Evolutionary conservation across 371 early-diverging fungal species (phyloP).

Genomic region (Rhizopus microsporus): DNA sequence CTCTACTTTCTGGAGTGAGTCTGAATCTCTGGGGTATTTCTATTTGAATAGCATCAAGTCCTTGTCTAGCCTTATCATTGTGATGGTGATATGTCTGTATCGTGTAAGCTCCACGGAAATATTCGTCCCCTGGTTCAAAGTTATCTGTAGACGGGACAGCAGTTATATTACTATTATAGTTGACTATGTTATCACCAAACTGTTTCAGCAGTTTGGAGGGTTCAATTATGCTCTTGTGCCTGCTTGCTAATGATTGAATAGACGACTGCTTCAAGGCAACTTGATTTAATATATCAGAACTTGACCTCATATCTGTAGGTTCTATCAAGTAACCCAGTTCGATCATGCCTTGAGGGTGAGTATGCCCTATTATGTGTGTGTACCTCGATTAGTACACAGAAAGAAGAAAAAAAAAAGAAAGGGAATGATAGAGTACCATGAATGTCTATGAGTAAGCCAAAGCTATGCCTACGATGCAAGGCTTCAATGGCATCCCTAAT

Average conservation of each 20-base stretch:
- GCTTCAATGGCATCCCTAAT: constrained; percentile 2
- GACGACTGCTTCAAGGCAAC: constrained; percentile 10
- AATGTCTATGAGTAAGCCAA: constrained; percentile 17
- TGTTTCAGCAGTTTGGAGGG: constrained; percentile 1
- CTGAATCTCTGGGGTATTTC: constrained; percentile 16
- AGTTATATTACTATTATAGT: not conserved
- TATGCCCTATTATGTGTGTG: constrained; percentile 10
- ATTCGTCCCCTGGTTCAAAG: constrained; percentile 3
- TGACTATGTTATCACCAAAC: constrained; percentile 8
- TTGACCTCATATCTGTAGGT: constrained; percentile 3
- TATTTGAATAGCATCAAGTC: constrained; percentile 20
- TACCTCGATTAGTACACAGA: too few relatives aligned
- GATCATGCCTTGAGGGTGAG: constrained; percentile 15
- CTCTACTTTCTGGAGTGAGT: constrained; percentile 2
- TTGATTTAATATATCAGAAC: not conserved
- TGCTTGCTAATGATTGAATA: constrained; percentile 12
- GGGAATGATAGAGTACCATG: constrained; percentile 15
- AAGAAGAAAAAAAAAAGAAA: not conserved
- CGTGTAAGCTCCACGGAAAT: constrained; percentile 21
- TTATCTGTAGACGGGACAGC: constrained; percentile 14
- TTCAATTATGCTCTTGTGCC: not conserved
- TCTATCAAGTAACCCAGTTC: constrained; percentile 19
- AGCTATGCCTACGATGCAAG: not conserved
- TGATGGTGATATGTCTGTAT: constrained; percentile 7
- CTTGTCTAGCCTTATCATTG: not conserved